Evolutionary conservation across 805 yeast genomes (phyloP), one percentile per base, ranked within the genome.

Genomic region (Pichia membranifaciens): DNA sequence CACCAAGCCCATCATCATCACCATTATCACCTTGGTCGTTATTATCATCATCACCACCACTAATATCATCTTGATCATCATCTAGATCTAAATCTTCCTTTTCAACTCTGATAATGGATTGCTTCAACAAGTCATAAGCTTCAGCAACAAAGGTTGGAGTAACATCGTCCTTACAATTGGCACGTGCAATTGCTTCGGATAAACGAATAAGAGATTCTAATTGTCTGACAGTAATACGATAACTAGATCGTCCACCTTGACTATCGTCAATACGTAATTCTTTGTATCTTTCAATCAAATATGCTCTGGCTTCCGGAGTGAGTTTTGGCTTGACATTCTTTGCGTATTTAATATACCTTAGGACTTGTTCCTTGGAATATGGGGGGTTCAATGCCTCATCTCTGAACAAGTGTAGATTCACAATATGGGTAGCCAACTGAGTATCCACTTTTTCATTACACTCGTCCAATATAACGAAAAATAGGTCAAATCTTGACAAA

Each of bases 401-500:
- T 53, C 89, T 78, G 51, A 77, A 75, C 90, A 89, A 88, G 65
- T 91, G 99, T 51, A 93, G 72, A 57, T 85, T 87, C 28, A 93
- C 96, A 59, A 93, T 93, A 63, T 93, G 98, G 31, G 82, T 76
- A 0, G 99, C 97, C 52, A 93, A 72, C 56, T 86, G 87, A 0
- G 95, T 84, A 64, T 93, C 99, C 38, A 89, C 77, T 55, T 82
- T 77, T 60, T 87, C 96, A 60, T 91, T 91, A 64, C 96, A 86
- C 60, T 93, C 98, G 67, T 91, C 99, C 54, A 93, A 72, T 45
- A 93, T 84, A 23, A 93, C 97, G 60, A 93, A 93, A 64, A 93
- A 93, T 54, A 93, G 69, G 68, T 93, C 99, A 65, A 93, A 93
- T 68, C 99, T 81, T 28, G 98, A 91, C 96, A 93, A 93, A 62